Base-by-base conservation (phyloP, 192 early-diverging fungal genomes). In the Coemansia biformis region DNA sequence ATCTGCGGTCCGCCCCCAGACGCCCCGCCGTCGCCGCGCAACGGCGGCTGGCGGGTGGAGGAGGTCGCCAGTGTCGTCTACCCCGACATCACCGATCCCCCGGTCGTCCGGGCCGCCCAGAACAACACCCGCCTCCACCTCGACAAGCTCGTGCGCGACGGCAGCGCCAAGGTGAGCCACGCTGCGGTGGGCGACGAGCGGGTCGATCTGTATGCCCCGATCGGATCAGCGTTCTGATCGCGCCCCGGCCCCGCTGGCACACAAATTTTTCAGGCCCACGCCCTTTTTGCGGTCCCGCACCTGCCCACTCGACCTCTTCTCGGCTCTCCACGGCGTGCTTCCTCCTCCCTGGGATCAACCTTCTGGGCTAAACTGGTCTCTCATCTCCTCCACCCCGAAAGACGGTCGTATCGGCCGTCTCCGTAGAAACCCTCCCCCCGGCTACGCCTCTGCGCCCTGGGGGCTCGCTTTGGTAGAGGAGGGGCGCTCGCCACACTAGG, bases 51-150 rank as follows among this genome's bases (percentile, higher is more conserved):
- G 62, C 43, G 39, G 2, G 36, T 63, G 3, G 59, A 59, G 11
- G 59, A 66, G 13, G 43, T 75, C 3, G 63, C 71, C 14, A 19
- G 19, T n/a, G 45, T 10, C 5, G 48, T 75, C 14, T 75, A 75
- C 30, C 28, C 51, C 13, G 51, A 55, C 5, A 57, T 75, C 17
- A 40, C 50, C 3, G 71, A 66, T 28, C 64, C 71, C 14, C 46
- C 24, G 35, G 11, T 75, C 1, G 46, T 66, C 10, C 11, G 24
- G 18, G 71, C 71, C 0, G 71, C 71, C 0, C 55, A 52, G 43
- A 46, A 66, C 43, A 75, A 75, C 34, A 46, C 47, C 1, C 36
- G 33, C 22, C 51, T 66, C 18, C 71, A 75, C 34, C 37, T 75
- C 6, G 7, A 40, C 18, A 75, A 75, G 36, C 59, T 75, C 17